These are phyloP conservation scores for Pugionium cornutum DNA, from an alignment of 345 rosid species.

Conservation along the genomic window DNA sequence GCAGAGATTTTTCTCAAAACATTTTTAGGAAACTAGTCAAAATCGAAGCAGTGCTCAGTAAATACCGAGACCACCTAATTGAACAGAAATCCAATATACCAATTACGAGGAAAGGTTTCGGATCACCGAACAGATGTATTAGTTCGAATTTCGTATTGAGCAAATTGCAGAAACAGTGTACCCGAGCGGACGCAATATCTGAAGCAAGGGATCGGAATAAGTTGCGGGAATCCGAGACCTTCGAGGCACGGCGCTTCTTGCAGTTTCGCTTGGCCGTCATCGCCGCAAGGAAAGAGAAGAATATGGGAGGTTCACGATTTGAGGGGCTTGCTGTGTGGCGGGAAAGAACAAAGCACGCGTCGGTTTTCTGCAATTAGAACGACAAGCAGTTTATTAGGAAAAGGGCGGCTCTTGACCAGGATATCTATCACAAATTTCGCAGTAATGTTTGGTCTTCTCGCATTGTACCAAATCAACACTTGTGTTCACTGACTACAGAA, in stretches of 20 bases:
- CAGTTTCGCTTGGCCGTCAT: slow-evolving; percentile 33
- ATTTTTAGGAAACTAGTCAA: not conserved
- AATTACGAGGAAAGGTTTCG: not conserved
- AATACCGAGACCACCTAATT: not conserved
- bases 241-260: slow-evolving; percentile 19
- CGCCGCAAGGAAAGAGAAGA: slow-evolving; percentile 18
- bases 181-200: slow-evolving; percentile 31
- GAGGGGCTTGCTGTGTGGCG: slow-evolving; percentile 24
- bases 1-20: not conserved
- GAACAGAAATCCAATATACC: not conserved
- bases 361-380: slow-evolving; percentile 20
- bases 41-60: slow-evolving; percentile 19
- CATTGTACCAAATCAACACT: no score
- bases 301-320: slow-evolving; percentile 6
- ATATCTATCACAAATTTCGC: no score
- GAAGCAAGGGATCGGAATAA: slow-evolving; percentile 33
- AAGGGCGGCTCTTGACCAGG: not conserved
- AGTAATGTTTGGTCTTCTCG: no score
- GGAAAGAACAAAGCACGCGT: slow-evolving; percentile 25
- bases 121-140: not conserved
- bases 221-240: slow-evolving; percentile 9
- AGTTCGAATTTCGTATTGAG: not conserved
- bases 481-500: no score
- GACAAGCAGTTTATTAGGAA: slow-evolving; percentile 5
- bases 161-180: slow-evolving; percentile 19